These are phyloP conservation scores for Tilletia walkeri DNA, from an alignment of 1,284 basidiomycete genomes.

Conservation along the genomic window DNA sequence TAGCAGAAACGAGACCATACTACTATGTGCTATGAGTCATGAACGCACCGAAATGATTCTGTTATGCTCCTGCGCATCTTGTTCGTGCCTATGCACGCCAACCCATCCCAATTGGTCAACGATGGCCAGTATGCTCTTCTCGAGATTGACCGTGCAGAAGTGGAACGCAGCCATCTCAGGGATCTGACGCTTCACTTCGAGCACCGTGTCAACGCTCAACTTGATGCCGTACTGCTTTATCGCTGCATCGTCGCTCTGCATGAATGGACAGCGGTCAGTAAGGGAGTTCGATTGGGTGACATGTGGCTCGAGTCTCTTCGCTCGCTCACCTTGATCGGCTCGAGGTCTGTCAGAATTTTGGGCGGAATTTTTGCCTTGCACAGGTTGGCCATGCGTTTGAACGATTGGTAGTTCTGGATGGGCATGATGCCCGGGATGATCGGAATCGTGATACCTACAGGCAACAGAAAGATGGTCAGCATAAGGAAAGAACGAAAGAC, in stretches of 20 bases:
- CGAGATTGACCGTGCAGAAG: constrained; percentile 94
- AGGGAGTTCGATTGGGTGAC: too few relatives aligned
- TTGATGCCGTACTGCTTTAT: constrained; percentile 79
- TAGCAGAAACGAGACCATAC: neutral
- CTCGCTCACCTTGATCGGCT: constrained; percentile 69
- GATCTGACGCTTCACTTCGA: constrained; percentile 16
- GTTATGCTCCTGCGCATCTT: constrained; percentile 3
- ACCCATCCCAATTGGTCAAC: constrained; percentile 4
- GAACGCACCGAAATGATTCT: constrained; percentile 4
- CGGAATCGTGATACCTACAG: constrained; percentile 77
- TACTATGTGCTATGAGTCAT: neutral
- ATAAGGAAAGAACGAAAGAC: neutral
- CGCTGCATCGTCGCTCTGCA: constrained; percentile 70
- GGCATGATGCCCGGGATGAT: constrained; percentile 98
- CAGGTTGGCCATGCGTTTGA: constrained; percentile 83
- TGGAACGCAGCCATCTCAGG: constrained; percentile 78
- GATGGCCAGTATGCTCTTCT: constrained; percentile 77
- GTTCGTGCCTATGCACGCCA: constrained; percentile 2
- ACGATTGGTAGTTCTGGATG: constrained; percentile 91
- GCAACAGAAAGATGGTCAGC: neutral
- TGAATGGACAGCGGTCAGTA: too few relatives aligned
- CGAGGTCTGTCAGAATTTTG: constrained; percentile 68
- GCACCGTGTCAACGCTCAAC: constrained; percentile 68
- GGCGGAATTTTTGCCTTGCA: constrained; percentile 78
- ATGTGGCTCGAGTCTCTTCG: neutral